phyloP scores from a whole-genome alignment of 176 grass and related monocot genomes.

The Bolboschoenus planiculmis region DNA sequence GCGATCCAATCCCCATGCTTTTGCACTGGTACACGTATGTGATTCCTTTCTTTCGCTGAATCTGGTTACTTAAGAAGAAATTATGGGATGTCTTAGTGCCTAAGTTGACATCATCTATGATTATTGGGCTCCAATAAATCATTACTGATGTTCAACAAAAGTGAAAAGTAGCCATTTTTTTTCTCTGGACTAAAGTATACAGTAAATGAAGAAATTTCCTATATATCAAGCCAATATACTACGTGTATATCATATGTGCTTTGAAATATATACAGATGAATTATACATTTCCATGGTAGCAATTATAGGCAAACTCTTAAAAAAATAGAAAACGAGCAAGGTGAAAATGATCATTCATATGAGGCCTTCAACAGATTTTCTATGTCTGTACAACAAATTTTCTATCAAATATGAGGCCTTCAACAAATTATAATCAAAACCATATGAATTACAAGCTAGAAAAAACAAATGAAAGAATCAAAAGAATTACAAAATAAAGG shows the following conservation, averaged over 20 bases:
- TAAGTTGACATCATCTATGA: neutral
- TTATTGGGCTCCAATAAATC: neutral
- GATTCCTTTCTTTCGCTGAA: neutral
- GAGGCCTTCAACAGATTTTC: neutral
- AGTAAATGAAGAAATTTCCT: neutral
- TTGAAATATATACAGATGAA: neutral
- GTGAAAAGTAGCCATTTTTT: neutral
- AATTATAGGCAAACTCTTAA: neutral
- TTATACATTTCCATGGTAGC: neutral
- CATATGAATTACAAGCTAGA: neutral
- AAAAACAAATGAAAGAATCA: slow-evolving; percentile 5
- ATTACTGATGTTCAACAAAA: neutral
- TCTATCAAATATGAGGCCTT: neutral
- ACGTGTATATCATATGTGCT: neutral
- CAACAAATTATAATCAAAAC: neutral
- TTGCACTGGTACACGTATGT: neutral
- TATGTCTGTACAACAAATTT: neutral
- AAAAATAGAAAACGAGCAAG: neutral
- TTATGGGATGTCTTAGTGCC: neutral
- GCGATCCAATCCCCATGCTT: neutral
- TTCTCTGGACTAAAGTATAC: neutral
- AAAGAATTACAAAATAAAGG: neutral
- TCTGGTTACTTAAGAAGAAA: neutral
- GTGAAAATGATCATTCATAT: neutral
- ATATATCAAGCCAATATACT: neutral